Base-by-base conservation (phyloP, 164 flowering plant species). In the Liriodendron chinense region DNA sequence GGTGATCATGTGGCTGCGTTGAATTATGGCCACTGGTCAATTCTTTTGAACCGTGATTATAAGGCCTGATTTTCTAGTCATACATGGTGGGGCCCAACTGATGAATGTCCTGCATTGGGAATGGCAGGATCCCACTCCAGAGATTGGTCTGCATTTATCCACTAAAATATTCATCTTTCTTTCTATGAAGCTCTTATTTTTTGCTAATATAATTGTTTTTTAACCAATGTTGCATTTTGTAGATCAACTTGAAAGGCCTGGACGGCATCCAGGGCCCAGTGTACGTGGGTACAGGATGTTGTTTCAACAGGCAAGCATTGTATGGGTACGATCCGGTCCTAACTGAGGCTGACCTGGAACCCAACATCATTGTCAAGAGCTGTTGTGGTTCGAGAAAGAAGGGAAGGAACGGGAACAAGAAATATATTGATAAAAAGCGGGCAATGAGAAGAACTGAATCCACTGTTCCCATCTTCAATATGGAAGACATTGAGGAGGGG, bases 241-340 rank as follows among this genome's bases (percentile, higher is more conserved):
- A 96, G 99, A 91, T 96, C 76, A 96, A 96, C 86, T 84, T 96
- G 95, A 96, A 96, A 82, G 99, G 97, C 72, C 80, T 85, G 78
- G 99, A 96, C 86, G 99, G 99, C 76, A 83, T 96, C 79, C 99
- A 96, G 77, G 99, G 99, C 47, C 99, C 99, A 24, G 95, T 96
- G 28, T 96, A 96, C 77, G 99, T 96, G 84, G 99, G 99, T 71
- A 96, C 99, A 18, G 99, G 99, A 28, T 92, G 97, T 74, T 92
- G 97, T 86, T 96, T 96, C 84, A 96, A 92, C 79, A 85, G 99
- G 85, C 98, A 93, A 80, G 99, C 99, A 74, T 81, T 96, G 20
- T 96, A 96, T 85, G 99, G 99, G 48, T 94, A 96, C 84, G 98
- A 94, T 80, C 98, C 99, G 47, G 89, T 96, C 71, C 83, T 96